A percentile compares a stretch with the other conserved stretches of the same genome.
Evolutionary conservation across 1,284 basidiomycete species (phyloP).

Genomic region (Sphagnurus paluster): DNA sequence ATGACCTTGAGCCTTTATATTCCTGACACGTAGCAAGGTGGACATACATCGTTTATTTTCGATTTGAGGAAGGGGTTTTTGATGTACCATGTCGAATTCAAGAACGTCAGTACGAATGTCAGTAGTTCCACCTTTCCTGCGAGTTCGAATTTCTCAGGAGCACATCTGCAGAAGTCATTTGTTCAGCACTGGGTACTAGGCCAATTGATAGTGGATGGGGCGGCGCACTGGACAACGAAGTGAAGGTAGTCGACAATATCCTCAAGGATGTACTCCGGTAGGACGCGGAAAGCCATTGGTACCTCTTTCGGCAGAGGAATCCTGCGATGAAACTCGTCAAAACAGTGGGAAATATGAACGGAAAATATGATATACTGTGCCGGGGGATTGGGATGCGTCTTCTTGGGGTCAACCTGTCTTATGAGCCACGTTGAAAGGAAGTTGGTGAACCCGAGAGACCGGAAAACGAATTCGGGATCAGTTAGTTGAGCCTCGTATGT

Average conservation of each 20-base stretch:
- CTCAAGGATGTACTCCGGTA: conserved; percentile 95
- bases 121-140: conserved; percentile 88
- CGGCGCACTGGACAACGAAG: conserved; percentile 76
- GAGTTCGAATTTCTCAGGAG: conserved; percentile 80
- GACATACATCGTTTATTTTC: conserved; percentile 89
- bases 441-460: conserved; percentile 81
- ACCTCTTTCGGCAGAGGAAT: conserved; percentile 87
- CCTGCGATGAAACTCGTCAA: conserved; percentile 37
- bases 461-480: conserved; percentile 83
- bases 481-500: conserved; percentile 86
- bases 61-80: conserved; percentile 98
- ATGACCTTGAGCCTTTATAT: conserved; percentile 6
- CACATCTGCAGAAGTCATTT: conserved; percentile 50
- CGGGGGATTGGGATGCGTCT: conserved; percentile 71
- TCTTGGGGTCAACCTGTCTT: conserved; percentile 85
- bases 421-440: conserved; percentile 97
- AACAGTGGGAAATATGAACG: background rate
- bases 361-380: conserved; percentile 55
- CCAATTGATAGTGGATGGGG: background rate
- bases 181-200: conserved; percentile 1
- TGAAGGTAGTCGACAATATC: conserved; percentile 91
- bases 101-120: conserved; percentile 88
- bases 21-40: background rate
- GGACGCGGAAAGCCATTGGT: conserved; percentile 81
- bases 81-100: conserved; percentile 95